A percentile compares a stretch with the other conserved stretches of the same genome.
Evolutionary conservation across 2,329 filamentous ascomycete species (phyloP).

Genomic region (Fonsecaea multimorphosa): DNA sequence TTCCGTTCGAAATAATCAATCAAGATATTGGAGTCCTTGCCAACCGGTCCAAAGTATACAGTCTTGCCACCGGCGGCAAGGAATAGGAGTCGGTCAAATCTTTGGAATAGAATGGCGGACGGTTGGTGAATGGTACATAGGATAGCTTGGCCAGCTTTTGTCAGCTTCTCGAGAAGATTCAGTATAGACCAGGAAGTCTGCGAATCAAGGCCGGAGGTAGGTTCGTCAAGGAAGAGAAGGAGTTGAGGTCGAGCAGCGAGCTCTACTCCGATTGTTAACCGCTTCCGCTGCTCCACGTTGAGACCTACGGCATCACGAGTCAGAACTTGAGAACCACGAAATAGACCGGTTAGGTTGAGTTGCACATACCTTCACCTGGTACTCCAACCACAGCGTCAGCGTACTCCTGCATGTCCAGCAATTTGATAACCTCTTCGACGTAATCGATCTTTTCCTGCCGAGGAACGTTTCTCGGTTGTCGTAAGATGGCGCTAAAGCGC

Average conservation of each 20-base stretch:
- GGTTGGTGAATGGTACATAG: constrained; percentile 65
- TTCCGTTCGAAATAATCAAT: constrained; percentile 75
- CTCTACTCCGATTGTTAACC: constrained; percentile 92
- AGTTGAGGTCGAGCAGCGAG: constrained; percentile 71
- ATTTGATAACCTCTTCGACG: constrained; percentile 88
- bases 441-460: constrained; percentile 81
- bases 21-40: constrained; percentile 63
- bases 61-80: constrained; percentile 76
- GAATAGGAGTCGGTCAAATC: constrained; percentile 76
- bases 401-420: constrained; percentile 87
- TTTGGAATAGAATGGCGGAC: constrained; percentile 58
- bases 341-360: background rate
- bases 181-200: constrained; percentile 70
- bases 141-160: constrained; percentile 60
- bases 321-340: background rate
- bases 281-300: constrained; percentile 69
- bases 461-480: constrained; percentile 75
- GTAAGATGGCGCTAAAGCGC: constrained; percentile 81
- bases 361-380: constrained; percentile 71
- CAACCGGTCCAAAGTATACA: constrained; percentile 79
- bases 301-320: constrained; percentile 46
- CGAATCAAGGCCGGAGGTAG: constrained; percentile 66
- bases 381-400: constrained; percentile 90
- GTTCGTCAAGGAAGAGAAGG: constrained; percentile 75
- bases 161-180: constrained; percentile 66